Percentiles rank a stretch among this genome's conserved stretches.
Evolutionary conservation across 768 basidiomycete species (phyloP).

Genomic region (Xerocomellus intermedius): DNA sequence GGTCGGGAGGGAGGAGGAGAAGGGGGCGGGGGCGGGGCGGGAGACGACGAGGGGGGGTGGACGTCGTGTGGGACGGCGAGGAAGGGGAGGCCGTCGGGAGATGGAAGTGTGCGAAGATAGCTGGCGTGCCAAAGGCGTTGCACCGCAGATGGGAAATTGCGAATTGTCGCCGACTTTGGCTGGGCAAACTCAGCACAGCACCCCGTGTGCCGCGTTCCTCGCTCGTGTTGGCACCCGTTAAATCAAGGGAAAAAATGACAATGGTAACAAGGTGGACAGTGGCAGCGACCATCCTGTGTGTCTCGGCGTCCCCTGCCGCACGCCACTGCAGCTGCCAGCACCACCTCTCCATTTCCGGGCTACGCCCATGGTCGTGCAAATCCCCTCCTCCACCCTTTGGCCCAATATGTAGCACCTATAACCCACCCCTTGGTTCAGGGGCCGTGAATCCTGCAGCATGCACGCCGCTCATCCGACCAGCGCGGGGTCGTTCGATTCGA

Average conservation of each 20-base stretch:
- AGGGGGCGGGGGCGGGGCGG: too few relatives aligned
- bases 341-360: neutral
- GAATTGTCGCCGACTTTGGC: constrained; percentile 18
- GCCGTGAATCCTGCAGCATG: neutral
- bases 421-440: neutral
- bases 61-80: neutral
- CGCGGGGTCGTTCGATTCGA: neutral
- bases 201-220: constrained; percentile 20
- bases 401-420: neutral
- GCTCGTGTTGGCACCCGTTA: neutral
- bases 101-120: constrained; percentile 25
- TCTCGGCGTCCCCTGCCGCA: neutral
- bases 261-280: neutral
- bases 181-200: constrained; percentile 32
- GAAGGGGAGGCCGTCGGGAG: neutral
- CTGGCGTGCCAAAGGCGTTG: constrained; percentile 32
- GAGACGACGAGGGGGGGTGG: too few relatives aligned
- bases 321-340: neutral
- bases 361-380: too few relatives aligned
- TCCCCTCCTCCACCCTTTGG: too few relatives aligned
- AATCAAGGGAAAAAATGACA: neutral
- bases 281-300: neutral
- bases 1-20: too few relatives aligned
- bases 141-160: constrained; percentile 38
- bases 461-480: neutral